phyloP scores from a whole-genome alignment of 139 green algal species.

The Tetratostichococcus sp. region DNA sequence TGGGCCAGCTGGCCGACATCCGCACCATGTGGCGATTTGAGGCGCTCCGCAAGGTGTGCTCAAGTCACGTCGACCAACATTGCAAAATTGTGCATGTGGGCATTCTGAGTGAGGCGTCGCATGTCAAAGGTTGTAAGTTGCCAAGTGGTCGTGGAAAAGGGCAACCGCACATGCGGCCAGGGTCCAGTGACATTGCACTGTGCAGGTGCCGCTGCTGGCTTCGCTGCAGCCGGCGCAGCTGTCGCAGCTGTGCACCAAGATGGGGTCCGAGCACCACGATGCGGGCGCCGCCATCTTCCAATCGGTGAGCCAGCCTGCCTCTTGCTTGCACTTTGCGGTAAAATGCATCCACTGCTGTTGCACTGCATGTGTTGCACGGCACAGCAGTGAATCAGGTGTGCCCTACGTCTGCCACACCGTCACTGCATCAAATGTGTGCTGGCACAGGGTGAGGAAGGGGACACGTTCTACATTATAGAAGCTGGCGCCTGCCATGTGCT shows the following conservation, averaged over 20 bases:
- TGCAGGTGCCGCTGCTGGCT: conserved; percentile 48
- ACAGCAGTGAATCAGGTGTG: too few relatives aligned
- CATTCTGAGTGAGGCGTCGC: too few relatives aligned
- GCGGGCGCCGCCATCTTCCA: conserved; percentile 47
- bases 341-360: not conserved
- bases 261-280: conserved; percentile 22
- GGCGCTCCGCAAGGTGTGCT: conserved; percentile 56
- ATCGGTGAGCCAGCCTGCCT: not conserved
- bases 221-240: conserved; percentile 38
- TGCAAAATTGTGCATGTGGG: too few relatives aligned
- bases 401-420: too few relatives aligned
- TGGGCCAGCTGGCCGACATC: conserved; percentile 70
- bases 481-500: conserved; percentile 47
- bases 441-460: conserved; percentile 60
- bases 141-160: too few relatives aligned
- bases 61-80: too few relatives aligned
- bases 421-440: not conserved
- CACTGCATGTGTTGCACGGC: too few relatives aligned
- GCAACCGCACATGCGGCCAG: too few relatives aligned
- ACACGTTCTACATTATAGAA: conserved; percentile 91
- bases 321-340: not conserved
- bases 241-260: conserved; percentile 39
- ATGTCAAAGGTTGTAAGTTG: too few relatives aligned
- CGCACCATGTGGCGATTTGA: conserved; percentile 83
- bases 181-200: too few relatives aligned